Conservation (phyloP, 2,329 filamentous ascomycete species). For the Ceratocystis papillata region DNA sequence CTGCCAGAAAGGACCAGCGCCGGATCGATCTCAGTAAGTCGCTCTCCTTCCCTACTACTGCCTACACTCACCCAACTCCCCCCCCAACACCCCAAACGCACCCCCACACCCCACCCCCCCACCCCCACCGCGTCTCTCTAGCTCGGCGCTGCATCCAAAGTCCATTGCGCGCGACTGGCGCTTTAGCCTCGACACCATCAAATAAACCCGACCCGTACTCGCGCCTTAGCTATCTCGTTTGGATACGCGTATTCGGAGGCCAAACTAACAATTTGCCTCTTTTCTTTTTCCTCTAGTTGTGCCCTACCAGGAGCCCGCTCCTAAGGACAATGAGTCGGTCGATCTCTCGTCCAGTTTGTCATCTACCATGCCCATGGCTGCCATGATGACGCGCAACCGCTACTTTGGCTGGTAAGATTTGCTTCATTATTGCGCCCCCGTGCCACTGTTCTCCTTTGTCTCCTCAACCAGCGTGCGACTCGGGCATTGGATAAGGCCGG, state of each 20-base stretch:
- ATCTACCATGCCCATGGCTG: conserved; percentile 87
- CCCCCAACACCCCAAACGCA: no score
- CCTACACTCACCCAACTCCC: no score
- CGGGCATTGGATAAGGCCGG: no score
- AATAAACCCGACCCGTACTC: not conserved
- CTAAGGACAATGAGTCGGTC: conserved; percentile 46
- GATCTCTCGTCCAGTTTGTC: conserved; percentile 62
- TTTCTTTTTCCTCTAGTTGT: conserved; percentile 50
- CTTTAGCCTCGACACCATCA: not conserved
- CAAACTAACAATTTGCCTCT: not conserved
- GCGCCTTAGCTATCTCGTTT: not conserved
- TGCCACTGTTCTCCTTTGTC: no score
- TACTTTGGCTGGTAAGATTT: conserved; percentile 54
- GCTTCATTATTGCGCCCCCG: not conserved
- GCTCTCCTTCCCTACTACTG: not conserved
- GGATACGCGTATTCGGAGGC: not conserved
- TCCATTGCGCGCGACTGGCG: not conserved
- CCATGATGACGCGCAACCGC: conserved; percentile 87
- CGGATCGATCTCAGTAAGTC: conserved; percentile 58
- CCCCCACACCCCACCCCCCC: no score
- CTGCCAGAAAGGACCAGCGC: conserved; percentile 65
- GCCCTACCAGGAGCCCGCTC: conserved; percentile 68
- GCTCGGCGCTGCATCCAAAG: not conserved
- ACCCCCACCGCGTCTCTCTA: not conserved
- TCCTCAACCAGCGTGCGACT: no score